Evolutionary conservation across 768 basidiomycete species (phyloP), one percentile per base, ranked within the genome.

Genomic region (Leucocoprinus leucothites): DNA sequence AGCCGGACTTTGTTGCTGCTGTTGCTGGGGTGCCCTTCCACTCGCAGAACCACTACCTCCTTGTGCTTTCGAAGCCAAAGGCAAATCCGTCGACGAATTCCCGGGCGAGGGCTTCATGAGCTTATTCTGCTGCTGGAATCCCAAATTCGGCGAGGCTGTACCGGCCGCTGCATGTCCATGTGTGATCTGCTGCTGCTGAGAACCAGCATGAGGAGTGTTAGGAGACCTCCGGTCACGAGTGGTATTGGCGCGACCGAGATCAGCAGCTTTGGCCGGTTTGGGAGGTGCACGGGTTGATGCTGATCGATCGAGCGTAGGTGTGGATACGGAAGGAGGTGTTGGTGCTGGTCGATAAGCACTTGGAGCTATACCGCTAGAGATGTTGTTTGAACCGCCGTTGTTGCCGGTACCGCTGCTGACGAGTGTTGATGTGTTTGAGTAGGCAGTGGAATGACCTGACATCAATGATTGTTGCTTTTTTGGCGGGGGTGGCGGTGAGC

Each of bases 281-380:
- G 78, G 58, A 0, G 90, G 87, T 11, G 85, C 78, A 28, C 94
- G 87, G 62, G 92, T 89, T 2, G 93, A 94, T 35, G 87, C 86
- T 22, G 92, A 92, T 50, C 93, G 87, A 74, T 96, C 94, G 51
- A 96, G 82, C 3, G 87, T 61, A 22, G 88, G 86, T 0, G 83
- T 78, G 24, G 79, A 79, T 1, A 84, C 68, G 3, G 80, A 72
- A 0, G 89, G 85, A 2, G 90, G 86, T 1, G 91, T 80, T 0
- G 91, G 91, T 0, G 87, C 85, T 21, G 92, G 87, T 4, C 89
- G 85, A 64, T 89, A 89, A 13, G 85, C 66, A 9, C 79, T 72
- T 3, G 91, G 83, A 34, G 13, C 31, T 34, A 34, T 5, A 34
- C 31, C 13, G 31, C 6, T 13, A 34, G 31, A 34, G 13, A 13